A percentile compares a stretch with the other conserved stretches of the same genome.
Conservation (phyloP, 208 protist species). For the Tritrichomonas musculus region DNA sequence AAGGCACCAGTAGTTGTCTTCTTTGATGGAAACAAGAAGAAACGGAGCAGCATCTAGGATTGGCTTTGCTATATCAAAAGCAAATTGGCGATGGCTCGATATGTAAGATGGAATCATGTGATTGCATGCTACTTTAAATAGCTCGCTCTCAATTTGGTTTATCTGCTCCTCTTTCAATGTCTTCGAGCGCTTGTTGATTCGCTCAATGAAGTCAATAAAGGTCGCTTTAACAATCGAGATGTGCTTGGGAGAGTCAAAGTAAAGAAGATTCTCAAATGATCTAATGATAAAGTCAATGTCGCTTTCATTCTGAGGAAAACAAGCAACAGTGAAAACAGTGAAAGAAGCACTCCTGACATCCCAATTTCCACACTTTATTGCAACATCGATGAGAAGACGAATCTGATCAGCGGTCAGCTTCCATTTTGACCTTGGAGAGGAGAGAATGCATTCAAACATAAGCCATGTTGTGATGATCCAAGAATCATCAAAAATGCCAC, state of each 20-base stretch:
- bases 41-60: background rate
- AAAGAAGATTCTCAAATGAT: background rate
- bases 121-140: background rate
- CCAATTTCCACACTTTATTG: background rate
- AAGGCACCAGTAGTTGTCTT: background rate
- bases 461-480: background rate
- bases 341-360: background rate
- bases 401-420: background rate
- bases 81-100: background rate
- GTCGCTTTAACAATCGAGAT: background rate
- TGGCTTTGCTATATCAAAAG: background rate
- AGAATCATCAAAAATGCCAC: too few species aligned
- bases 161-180: background rate
- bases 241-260: background rate
- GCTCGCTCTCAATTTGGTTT: background rate
- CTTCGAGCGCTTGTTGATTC: background rate
- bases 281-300: background rate
- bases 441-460: background rate
- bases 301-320: background rate
- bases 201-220: background rate
- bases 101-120: constrained; percentile 33
- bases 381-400: background rate
- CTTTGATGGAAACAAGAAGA: background rate
- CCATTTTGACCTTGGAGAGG: background rate
- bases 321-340: background rate